These are phyloP conservation scores for Alternaria brassicae DNA, from an alignment of 2,329 filamentous ascomycete species.

Conservation along the genomic window DNA sequence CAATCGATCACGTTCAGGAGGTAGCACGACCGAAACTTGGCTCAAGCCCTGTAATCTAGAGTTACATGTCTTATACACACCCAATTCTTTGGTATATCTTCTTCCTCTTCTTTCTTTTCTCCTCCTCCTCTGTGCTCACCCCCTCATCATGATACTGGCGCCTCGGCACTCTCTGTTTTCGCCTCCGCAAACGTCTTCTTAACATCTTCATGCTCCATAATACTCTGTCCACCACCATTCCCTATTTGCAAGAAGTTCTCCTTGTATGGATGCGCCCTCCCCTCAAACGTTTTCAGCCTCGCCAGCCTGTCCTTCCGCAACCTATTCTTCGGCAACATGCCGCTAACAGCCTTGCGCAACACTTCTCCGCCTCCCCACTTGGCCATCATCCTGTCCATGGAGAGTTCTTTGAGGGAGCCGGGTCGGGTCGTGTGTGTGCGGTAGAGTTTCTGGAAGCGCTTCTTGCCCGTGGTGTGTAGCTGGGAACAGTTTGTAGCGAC, in stretches of 20 bases:
- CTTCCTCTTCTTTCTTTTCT: background rate
- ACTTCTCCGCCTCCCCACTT: conserved; percentile 95
- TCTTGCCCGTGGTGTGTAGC: conserved; percentile 87
- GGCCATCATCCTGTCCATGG: conserved; percentile 92
- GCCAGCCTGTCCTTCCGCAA: conserved; percentile 86
- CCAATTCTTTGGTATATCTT: background rate
- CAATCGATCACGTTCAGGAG: background rate
- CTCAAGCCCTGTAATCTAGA: background rate
- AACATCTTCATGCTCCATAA: conserved; percentile 48
- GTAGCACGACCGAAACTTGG: background rate
- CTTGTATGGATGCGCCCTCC: conserved; percentile 89
- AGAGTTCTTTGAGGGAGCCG: conserved; percentile 84
- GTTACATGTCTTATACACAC: conserved; percentile 2
- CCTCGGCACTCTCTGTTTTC: conserved; percentile 23
- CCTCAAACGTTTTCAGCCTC: conserved; percentile 94
- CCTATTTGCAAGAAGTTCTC: conserved; percentile 80
- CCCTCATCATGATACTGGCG: conserved; percentile 28
- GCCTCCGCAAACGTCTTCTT: conserved; percentile 45
- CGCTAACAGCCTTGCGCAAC: conserved; percentile 86
- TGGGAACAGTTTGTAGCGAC: conserved; percentile 90
- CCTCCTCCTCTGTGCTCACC: background rate
- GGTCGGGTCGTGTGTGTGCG: conserved; percentile 93
- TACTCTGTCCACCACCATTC: conserved; percentile 42
- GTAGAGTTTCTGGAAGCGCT: conserved; percentile 93
- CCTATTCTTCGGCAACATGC: conserved; percentile 98